phyloP scores from a whole-genome alignment of 2,329 filamentous ascomycete species.

The Xylogone sp. region DNA sequence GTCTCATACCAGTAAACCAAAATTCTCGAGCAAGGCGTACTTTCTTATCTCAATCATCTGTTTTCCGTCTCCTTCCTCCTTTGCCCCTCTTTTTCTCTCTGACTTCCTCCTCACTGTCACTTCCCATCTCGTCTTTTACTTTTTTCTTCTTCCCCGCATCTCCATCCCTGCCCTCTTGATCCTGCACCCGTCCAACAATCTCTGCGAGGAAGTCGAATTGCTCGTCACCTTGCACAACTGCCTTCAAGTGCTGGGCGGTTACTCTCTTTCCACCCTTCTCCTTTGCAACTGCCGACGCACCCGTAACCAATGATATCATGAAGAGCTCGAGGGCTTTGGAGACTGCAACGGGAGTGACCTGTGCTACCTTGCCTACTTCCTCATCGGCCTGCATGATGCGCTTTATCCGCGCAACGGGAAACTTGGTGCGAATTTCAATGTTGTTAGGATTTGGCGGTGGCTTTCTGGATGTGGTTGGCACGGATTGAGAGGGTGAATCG shows the following conservation, averaged over 20 bases:
- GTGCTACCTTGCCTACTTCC: constrained; percentile 96
- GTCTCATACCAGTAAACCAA: neutral
- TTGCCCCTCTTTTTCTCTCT: constrained; percentile 21
- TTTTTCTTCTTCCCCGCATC: constrained; percentile 18
- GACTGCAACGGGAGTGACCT: constrained; percentile 94
- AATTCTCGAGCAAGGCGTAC: neutral
- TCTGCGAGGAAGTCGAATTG: constrained; percentile 93
- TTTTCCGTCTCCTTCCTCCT: constrained; percentile 21
- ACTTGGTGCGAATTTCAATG: constrained; percentile 86
- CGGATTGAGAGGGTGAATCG: neutral
- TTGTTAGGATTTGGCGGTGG: constrained; percentile 22
- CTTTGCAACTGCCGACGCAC: constrained; percentile 79
- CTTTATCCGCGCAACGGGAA: constrained; percentile 96
- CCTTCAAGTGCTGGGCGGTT: constrained; percentile 85
- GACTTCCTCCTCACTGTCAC: constrained; percentile 18
- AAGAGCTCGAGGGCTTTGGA: constrained; percentile 94
- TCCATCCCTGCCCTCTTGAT: constrained; percentile 22
- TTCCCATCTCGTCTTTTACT: constrained; percentile 5
- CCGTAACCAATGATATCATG: constrained; percentile 91
- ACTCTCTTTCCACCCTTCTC: constrained; percentile 85
- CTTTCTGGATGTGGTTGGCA: constrained; percentile 43
- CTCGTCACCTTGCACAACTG: constrained; percentile 81
- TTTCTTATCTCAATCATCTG: constrained; percentile 8
- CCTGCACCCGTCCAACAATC: constrained; percentile 80
- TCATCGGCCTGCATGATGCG: constrained; percentile 99